phyloP scores from a whole-genome alignment of 345 rosid species.

The Nasturtium officinale region DNA sequence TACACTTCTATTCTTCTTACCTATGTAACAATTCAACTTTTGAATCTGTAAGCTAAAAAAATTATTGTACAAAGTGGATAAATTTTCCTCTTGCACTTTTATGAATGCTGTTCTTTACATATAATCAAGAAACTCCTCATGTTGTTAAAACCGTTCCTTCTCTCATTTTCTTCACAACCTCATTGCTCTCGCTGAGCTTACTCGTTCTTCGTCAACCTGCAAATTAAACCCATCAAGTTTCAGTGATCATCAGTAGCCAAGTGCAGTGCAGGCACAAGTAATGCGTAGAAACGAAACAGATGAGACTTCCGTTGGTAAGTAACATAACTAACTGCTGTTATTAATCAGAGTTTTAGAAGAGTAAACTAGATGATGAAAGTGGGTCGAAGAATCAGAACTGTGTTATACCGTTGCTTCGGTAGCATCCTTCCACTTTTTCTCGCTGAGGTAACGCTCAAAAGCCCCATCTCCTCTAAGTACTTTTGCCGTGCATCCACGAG shows the following conservation, averaged over 20 bases:
- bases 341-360: conserved; percentile 2
- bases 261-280: conserved; percentile 4
- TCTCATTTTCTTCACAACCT: conserved; percentile 58
- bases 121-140: conserved; percentile 34
- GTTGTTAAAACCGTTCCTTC: conserved; percentile 17
- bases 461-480: conserved; percentile 80
- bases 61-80: conserved; percentile 33
- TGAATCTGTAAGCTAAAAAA: conserved; percentile 28
- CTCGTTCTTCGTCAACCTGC: conserved; percentile 64
- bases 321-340: conserved; percentile 7
- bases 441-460: conserved; percentile 58
- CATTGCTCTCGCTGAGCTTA: conserved; percentile 63
- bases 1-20: conserved; percentile 35
- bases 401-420: conserved; percentile 51
- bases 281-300: not conserved
- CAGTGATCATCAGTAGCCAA: conserved; percentile 12
- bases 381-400: not conserved
- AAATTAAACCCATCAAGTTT: conserved; percentile 32
- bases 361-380: too few species aligned
- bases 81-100: conserved; percentile 28
- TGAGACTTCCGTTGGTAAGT: not conserved
- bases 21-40: conserved; percentile 36
- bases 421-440: conserved; percentile 45
- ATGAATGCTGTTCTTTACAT: conserved; percentile 44
- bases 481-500: conserved; percentile 73